These are phyloP conservation scores for Platanthera guangdongensis DNA, from an alignment of 106 monocot species.

Conservation along the genomic window DNA sequence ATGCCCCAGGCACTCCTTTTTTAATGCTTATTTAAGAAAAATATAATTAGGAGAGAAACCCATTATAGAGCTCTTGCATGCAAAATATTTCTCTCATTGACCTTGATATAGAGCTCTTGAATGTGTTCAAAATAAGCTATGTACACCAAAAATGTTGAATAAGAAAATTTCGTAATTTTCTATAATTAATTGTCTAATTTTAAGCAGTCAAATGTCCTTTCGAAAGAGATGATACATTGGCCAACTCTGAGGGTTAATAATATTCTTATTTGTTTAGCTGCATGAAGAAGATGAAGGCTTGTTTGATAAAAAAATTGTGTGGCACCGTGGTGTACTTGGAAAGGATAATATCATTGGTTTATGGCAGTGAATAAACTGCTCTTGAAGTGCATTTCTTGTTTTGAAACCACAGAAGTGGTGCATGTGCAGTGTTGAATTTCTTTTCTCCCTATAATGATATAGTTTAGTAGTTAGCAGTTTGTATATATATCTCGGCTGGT, in stretches of 20 bases:
- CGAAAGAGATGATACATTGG: neutral
- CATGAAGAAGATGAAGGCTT: neutral
- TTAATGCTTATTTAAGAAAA: too few species aligned
- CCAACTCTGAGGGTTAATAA: neutral
- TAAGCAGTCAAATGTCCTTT: neutral
- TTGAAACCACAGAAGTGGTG: neutral
- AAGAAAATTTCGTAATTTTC: too few species aligned
- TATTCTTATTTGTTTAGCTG: slow-evolving; percentile 1
- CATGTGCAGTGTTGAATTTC: neutral
- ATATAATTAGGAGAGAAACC: too few species aligned
- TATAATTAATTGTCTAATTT: neutral
- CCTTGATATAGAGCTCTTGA: too few species aligned
- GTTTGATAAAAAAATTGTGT: neutral
- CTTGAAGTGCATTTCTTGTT: neutral
- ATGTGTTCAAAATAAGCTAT: too few species aligned
- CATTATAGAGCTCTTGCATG: too few species aligned
- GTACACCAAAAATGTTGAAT: too few species aligned
- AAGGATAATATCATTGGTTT: neutral
- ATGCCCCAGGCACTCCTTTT: too few species aligned
- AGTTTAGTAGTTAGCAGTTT: neutral
- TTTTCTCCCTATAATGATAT: neutral
- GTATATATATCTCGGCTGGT: neutral
- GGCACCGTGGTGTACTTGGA: neutral
- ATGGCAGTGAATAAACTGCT: neutral
- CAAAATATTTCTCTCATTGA: too few species aligned